These are phyloP conservation scores for Mortierella claussenii DNA, from an alignment of 192 early-diverging fungal genomes.

Conservation along the genomic window DNA sequence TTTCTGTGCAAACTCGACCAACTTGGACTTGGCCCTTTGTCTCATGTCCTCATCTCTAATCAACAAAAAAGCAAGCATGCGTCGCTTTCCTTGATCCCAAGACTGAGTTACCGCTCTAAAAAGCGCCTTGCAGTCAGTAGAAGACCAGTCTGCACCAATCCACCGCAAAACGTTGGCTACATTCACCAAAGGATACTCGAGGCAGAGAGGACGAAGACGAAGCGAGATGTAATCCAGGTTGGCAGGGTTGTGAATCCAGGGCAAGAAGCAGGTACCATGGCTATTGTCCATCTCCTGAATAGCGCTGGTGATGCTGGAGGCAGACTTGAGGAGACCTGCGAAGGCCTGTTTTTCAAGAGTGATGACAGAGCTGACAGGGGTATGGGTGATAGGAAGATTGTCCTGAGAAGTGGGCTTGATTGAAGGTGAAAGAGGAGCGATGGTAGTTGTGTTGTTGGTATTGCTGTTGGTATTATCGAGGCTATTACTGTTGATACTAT, in stretches of 20 bases:
- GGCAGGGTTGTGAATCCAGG: constrained; percentile 53
- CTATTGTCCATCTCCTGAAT: constrained; percentile 50
- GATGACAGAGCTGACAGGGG: not conserved
- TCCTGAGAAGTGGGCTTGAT: constrained; percentile 31
- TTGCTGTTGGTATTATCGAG: not conserved
- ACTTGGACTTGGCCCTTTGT: constrained; percentile 46
- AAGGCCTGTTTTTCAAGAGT: not conserved
- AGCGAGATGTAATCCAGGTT: constrained; percentile 54
- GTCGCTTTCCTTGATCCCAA: constrained; percentile 45
- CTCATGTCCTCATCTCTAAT: constrained; percentile 53
- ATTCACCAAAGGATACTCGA: constrained; percentile 48
- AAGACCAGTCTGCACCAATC: constrained; percentile 52
- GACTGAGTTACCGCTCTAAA: constrained; percentile 47
- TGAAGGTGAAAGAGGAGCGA: constrained; percentile 13
- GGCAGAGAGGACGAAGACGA: constrained; percentile 43
- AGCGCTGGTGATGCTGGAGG: constrained; percentile 26
- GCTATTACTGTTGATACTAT: constrained; percentile 11
- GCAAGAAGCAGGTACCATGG: constrained; percentile 48
- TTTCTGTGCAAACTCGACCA: constrained; percentile 45
- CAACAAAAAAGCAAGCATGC: constrained; percentile 45
- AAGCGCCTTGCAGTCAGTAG: constrained; percentile 41
- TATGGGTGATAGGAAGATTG: constrained; percentile 1
- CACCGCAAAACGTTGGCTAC: constrained; percentile 51
- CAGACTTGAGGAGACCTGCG: not conserved
- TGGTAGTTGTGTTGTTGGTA: not conserved